Conservation (phyloP, 1,139 yeast species). For the Geotrichum europaeum region DNA sequence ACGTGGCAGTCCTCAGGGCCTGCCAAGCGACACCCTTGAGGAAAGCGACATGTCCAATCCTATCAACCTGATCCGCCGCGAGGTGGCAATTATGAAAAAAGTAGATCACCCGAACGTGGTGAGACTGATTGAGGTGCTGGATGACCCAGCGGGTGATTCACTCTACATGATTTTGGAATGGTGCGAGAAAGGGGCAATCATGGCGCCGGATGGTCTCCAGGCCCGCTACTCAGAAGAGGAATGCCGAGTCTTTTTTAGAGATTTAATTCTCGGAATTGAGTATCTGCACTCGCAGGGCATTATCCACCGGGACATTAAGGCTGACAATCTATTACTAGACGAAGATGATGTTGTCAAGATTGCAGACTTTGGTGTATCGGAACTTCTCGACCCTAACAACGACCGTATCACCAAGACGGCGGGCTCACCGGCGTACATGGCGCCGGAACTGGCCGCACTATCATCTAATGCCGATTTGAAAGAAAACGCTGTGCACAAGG, state of each 20-base stretch:
- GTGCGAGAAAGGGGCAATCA: constrained; percentile 48
- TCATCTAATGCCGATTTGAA: constrained; percentile 20
- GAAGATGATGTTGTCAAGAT: constrained; percentile 76
- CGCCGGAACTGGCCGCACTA: constrained; percentile 70
- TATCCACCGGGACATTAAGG: constrained; percentile 91
- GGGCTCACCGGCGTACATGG: constrained; percentile 80
- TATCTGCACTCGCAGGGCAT: constrained; percentile 90
- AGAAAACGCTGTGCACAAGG: constrained; percentile 40
- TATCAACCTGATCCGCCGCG: constrained; percentile 53
- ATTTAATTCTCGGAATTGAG: constrained; percentile 82
- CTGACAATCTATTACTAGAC: constrained; percentile 78
- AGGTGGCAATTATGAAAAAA: constrained; percentile 75
- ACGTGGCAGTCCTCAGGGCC: constrained; percentile 2
- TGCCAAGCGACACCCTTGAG: not conserved
- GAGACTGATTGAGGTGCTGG: constrained; percentile 75
- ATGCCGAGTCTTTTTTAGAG: constrained; percentile 53
- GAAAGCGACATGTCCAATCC: constrained; percentile 18
- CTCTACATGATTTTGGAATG: constrained; percentile 72
- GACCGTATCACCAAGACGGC: constrained; percentile 51
- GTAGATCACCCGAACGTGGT: constrained; percentile 79
- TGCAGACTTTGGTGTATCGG: constrained; percentile 91
- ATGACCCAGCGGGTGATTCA: constrained; percentile 59
- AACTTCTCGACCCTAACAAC: constrained; percentile 55
- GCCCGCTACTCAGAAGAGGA: constrained; percentile 33
- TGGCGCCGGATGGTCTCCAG: constrained; percentile 26